Conservation (phyloP, 2,329 filamentous ascomycete genomes). For the Aspergillus uvarum region DNA sequence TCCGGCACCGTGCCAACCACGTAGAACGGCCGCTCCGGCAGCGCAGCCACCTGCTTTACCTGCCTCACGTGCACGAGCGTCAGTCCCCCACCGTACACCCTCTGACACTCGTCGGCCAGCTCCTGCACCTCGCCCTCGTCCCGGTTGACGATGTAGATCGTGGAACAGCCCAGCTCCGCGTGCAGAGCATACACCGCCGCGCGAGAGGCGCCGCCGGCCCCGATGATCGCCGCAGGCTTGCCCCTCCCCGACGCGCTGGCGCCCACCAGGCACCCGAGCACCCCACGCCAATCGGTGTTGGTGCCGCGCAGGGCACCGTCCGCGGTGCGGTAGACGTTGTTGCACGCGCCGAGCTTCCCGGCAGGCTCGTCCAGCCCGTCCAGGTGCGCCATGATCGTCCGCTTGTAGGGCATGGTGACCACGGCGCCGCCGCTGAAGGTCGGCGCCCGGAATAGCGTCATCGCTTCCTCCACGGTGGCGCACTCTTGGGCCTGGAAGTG, state of each 20-base stretch:
- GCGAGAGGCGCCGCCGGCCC: slow-evolving; percentile 45
- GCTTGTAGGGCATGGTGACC: slow-evolving; percentile 49
- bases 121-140: slow-evolving; percentile 31
- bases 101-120: slow-evolving; percentile 25
- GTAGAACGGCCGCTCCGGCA: slow-evolving; percentile 31
- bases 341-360: slow-evolving; percentile 37
- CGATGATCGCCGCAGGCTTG: slow-evolving; percentile 39
- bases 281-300: slow-evolving; percentile 48
- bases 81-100: neutral
- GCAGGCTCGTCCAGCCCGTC: slow-evolving; percentile 40
- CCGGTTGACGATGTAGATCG: slow-evolving; percentile 42
- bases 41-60: slow-evolving; percentile 24
- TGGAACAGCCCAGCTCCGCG: slow-evolving; percentile 26
- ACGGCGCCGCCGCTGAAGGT: slow-evolving; percentile 33
- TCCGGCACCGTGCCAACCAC: slow-evolving; percentile 44
- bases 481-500: slow-evolving; percentile 37
- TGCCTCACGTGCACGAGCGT: slow-evolving; percentile 32
- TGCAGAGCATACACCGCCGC: slow-evolving; percentile 42
- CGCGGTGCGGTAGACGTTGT: slow-evolving; percentile 14
- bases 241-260: slow-evolving; percentile 12
- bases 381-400: slow-evolving; percentile 27
- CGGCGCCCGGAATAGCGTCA: slow-evolving; percentile 29
- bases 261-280: slow-evolving; percentile 37
- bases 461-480: slow-evolving; percentile 30
- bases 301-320: slow-evolving; percentile 35